Percentiles rank a stretch among this genome's conserved stretches.
These are phyloP conservation scores for Colletotrichum cereale DNA, from an alignment of 2,329 filamentous ascomycete species.

Conservation along the genomic window DNA sequence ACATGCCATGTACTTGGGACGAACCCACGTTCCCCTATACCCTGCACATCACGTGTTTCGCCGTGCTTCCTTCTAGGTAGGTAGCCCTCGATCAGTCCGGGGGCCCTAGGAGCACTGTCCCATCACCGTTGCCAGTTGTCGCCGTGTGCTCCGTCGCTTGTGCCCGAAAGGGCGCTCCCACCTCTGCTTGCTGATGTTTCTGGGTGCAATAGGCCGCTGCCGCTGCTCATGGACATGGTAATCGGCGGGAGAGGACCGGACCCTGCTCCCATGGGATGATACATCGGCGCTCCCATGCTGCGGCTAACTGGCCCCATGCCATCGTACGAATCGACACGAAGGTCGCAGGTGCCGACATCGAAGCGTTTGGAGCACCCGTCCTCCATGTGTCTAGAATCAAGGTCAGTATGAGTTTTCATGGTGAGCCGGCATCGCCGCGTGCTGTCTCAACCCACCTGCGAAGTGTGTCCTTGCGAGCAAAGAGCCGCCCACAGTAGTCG, in stretches of 20 bases:
- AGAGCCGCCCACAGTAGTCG: conserved; percentile 76
- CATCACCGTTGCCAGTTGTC: conserved; percentile 32
- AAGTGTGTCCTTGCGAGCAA: conserved; percentile 87
- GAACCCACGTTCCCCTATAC: not conserved
- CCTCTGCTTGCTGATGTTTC: conserved; percentile 20
- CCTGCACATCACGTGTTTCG: not conserved
- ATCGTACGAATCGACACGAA: conserved; percentile 53
- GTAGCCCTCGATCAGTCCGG: not conserved
- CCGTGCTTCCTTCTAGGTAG: not conserved
- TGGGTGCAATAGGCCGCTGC: conserved; percentile 24
- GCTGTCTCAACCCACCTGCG: conserved; percentile 68
- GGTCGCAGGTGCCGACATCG: conserved; percentile 65
- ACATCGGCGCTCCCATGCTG: conserved; percentile 37
- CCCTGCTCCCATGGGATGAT: conserved; percentile 19
- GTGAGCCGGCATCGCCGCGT: not conserved
- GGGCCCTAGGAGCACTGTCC: not conserved
- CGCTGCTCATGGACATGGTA: conserved; percentile 17
- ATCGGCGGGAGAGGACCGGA: conserved; percentile 33
- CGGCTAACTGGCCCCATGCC: conserved; percentile 28
- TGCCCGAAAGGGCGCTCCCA: conserved; percentile 11
- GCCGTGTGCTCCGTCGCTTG: conserved; percentile 21
- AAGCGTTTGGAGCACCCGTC: conserved; percentile 80
- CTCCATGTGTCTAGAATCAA: conserved; percentile 75
- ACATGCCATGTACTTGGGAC: conserved; percentile 3
- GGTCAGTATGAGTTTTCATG: not conserved